Conservation (phyloP, 2,329 filamentous ascomycete species). For the Tricladium varicosporioides region DNA sequence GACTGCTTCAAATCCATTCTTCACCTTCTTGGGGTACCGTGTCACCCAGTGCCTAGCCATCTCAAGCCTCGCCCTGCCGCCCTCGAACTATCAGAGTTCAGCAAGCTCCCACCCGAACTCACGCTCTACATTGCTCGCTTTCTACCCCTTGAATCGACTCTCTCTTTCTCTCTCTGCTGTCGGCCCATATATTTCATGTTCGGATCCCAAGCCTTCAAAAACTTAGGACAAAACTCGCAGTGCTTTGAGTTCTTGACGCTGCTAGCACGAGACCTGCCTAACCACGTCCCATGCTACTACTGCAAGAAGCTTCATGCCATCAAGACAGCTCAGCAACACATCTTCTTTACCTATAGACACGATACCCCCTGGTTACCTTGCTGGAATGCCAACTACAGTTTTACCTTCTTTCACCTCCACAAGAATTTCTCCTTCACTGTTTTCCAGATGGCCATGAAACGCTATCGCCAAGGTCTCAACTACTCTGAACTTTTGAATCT, state of each 20-base stretch:
- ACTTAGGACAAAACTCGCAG: not conserved
- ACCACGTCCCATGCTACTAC: conserved; percentile 12
- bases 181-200: conserved; percentile 5
- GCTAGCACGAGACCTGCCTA: conserved; percentile 9
- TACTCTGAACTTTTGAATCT: conserved; percentile 4
- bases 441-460: conserved; percentile 19
- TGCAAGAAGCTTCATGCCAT: conserved; percentile 14
- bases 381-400: not conserved
- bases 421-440: conserved; percentile 10
- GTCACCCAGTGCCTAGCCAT: no score
- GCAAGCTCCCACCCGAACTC: conserved; percentile 15
- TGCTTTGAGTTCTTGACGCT: conserved; percentile 8
- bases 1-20: no score
- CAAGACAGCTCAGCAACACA: conserved; percentile 2
- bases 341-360: not conserved
- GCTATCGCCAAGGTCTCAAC: conserved; percentile 10
- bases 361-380: not conserved
- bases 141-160: conserved; percentile 7
- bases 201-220: conserved; percentile 3
- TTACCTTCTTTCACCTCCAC: conserved; percentile 3
- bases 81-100: conserved; percentile 10
- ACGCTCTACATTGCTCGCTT: conserved; percentile 10
- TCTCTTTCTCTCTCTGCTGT: conserved; percentile 9
- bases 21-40: no score
- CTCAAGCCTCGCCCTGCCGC: no score